Evolutionary conservation across 2,329 filamentous ascomycete genomes (phyloP).

Genomic region (Talaromyces sp.): DNA sequence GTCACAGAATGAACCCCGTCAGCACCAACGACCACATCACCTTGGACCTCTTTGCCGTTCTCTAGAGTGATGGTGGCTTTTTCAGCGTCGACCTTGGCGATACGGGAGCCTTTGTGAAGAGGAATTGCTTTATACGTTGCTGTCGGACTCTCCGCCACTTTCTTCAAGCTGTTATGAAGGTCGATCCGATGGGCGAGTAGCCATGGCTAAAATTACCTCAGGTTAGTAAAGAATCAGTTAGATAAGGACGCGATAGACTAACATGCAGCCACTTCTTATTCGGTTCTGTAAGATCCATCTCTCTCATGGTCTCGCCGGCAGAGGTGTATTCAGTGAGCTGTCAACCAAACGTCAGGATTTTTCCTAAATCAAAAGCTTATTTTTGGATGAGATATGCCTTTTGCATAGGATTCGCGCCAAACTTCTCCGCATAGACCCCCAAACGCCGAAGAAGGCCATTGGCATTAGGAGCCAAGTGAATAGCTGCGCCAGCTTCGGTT

Average conservation of each 20-base stretch:
- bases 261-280: neutral
- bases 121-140: slow-evolving; percentile 35
- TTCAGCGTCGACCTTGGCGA: slow-evolving; percentile 45
- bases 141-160: slow-evolving; percentile 40
- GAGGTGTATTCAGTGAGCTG: neutral
- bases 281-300: neutral
- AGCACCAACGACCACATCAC: slow-evolving; percentile 55
- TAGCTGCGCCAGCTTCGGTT: slow-evolving; percentile 59
- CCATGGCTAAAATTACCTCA: slow-evolving; percentile 41
- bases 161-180: slow-evolving; percentile 56
- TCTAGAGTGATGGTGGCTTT: slow-evolving; percentile 47
- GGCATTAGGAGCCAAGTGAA: slow-evolving; percentile 63
- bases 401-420: slow-evolving; percentile 36
- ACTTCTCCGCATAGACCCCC: slow-evolving; percentile 42
- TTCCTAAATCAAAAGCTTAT: too few species aligned
- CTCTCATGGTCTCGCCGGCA: neutral
- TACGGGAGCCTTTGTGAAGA: slow-evolving; percentile 45
- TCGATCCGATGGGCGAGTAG: slow-evolving; percentile 54
- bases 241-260: neutral
- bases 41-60: slow-evolving; percentile 44
- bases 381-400: neutral
- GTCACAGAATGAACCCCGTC: slow-evolving; percentile 51
- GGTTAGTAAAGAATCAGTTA: neutral
- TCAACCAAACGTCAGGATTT: neutral
- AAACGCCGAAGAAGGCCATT: slow-evolving; percentile 56